Evolutionary conservation across 495 filamentous ascomycete species (phyloP), one percentile per base, ranked within the genome.

Genomic region (Saxophila tyrrhenica): DNA sequence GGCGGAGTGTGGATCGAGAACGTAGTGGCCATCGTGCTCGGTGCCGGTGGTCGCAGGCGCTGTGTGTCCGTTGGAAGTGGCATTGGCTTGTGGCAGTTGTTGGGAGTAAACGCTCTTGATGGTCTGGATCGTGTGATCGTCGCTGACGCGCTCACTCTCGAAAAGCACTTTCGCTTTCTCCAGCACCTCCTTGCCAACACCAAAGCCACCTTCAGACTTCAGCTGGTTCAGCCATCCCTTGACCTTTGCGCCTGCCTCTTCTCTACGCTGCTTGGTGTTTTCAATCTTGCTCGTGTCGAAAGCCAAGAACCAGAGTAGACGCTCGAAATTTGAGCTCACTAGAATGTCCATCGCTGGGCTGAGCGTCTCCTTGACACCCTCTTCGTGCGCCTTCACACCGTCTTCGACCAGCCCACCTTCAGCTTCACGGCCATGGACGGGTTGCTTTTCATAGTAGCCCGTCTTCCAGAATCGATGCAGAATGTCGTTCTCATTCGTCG

Each of bases 281-380:
- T 57, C 38, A 20, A 39, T 39, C 16, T 62, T 57, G 42, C 53
- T 56, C 57, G 78, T 80, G 54, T 82, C 73, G 67, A 84, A 82
- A 1, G 87, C 82, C 11, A 95, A 75, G 73, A 85, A 95, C 91
- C 91, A 96, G n/a, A 98, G 75, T 0, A 98, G 75, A 24, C 92
- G 79, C 74, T 98, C 92, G 67, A 98, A 96, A 75, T 98, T 98
- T 67, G 83, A 89, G 51, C 81, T 86, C 35, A 96, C 89, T 13
- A 97, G 76, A 51, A 96, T 96, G 67, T 97, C 92, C 92, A 98
- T 98, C 19, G 92, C 92, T 0, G 92, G 91, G 50, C 79, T 84
- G 38, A 87, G 73, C 0, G 92, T 96, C 68, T 92, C 91, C 69
- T 87, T 87, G 50, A 87, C 84, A 45, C 84, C 86, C 38, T 77